Conservation (phyloP, 139 green algal species). For the Nannochloris sp. region DNA sequence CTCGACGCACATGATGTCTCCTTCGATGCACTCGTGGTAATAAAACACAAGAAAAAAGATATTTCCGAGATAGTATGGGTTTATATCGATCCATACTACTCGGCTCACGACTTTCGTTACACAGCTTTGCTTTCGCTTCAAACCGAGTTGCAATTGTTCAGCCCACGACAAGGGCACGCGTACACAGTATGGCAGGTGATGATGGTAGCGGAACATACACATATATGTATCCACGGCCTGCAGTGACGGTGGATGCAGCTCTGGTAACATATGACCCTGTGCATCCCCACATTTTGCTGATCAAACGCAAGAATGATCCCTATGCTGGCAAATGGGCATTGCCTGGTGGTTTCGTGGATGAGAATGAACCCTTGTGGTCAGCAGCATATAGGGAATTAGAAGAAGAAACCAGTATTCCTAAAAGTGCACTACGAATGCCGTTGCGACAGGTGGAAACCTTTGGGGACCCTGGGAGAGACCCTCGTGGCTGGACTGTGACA, state of each 20-base stretch:
- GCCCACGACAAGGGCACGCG: neutral
- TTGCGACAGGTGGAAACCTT: conserved; percentile 67
- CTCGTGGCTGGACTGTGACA: conserved; percentile 71
- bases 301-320: conserved; percentile 28
- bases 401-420: conserved; percentile 75
- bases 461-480: conserved; percentile 74
- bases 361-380: conserved; percentile 56
- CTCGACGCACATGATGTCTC: too few relatives aligned
- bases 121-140: too few relatives aligned
- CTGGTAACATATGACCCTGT: conserved; percentile 7
- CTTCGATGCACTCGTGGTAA: too few relatives aligned
- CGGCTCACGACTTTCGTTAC: too few relatives aligned
- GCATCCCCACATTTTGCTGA: conserved; percentile 21
- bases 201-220: neutral
- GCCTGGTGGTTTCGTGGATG: conserved; percentile 83
- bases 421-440: conserved; percentile 11
- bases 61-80: too few relatives aligned
- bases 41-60: too few relatives aligned
- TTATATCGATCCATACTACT: too few relatives aligned
- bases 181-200: neutral
- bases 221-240: conserved; percentile 27
- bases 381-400: conserved; percentile 73
- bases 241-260: conserved; percentile 31
- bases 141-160: neutral
- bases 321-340: conserved; percentile 61